Evolutionary conservation across 495 filamentous ascomycete genomes (phyloP), one percentile per base, ranked within the genome.

Genomic region (Penicillium cinerascens): DNA sequence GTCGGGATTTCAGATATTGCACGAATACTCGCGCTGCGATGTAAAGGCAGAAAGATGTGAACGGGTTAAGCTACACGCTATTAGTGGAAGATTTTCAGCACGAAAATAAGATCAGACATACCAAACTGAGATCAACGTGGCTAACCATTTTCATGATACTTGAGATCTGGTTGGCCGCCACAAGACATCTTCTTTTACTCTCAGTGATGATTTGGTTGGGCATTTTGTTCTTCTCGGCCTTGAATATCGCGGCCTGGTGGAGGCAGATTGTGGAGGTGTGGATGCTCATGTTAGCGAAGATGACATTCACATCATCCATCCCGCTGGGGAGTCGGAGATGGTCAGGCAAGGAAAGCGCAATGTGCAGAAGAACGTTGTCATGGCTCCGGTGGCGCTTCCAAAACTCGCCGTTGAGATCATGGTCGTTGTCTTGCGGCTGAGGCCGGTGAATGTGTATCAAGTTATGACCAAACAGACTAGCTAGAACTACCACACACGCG

Each of bases 161-260:
- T n/a, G 91, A 88, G 60, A 97, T 95, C 58, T 97, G 92, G 50
- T 89, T 88, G 5, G 93, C 93, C 4, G 93, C 91, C 20, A 92
- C 89, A 49, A 97, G 89, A 59, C 95, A 97, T 47, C 93, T 80
- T 2, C 95, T 81, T 63, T 95, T 95, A 63, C 92, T 96, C 61
- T 97, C 92, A 0, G 85, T 82, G 45, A 86, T 84, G 37, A 97
- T 86, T 22, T 82, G 82, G 9, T 82, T 74, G 4, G 92, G 83
- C 59, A 97, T 77, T 47, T 82, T 78, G 66, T 97, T 87, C 69
- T 89, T 92, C 58, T 97, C 92, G 0, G 93, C 90, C 67, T 96
- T 97, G 79, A 91, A 96, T 17, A 97, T 97, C 17, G 93, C 95
- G 6, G 95, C 95, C 66, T 99, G 93, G 65, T 99, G 93, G 6